These are phyloP conservation scores for Brasenia schreberi DNA, from an alignment of 164 flowering plant species.

Conservation along the genomic window DNA sequence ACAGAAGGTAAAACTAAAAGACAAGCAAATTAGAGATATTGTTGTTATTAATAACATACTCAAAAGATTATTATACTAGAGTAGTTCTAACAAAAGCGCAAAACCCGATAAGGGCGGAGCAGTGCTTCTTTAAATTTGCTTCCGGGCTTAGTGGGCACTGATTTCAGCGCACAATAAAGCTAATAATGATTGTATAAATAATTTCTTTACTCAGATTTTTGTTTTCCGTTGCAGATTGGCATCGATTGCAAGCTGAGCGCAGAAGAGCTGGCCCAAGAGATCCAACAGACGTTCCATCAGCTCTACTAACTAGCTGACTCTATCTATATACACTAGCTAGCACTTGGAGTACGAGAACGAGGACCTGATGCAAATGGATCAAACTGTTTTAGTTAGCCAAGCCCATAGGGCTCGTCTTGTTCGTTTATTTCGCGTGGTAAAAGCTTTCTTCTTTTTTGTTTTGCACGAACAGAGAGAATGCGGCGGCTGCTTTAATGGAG, in stretches of 20 bases:
- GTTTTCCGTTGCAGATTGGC: conserved; percentile 48
- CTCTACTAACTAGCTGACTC: background rate
- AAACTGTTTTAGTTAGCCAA: background rate
- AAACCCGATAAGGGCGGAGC: too few species aligned
- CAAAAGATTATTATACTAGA: too few species aligned
- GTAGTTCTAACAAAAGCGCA: background rate
- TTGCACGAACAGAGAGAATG: background rate
- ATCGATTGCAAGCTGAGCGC: conserved; percentile 92
- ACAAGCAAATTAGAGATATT: too few species aligned
- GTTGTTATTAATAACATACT: too few species aligned
- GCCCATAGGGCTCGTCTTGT: background rate
- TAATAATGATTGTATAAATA: conserved; percentile 4
- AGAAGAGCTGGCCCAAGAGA: conserved; percentile 78
- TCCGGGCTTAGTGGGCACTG: background rate
- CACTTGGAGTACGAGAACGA: background rate
- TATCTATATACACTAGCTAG: background rate
- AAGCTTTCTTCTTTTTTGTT: background rate
- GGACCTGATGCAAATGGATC: too few species aligned
- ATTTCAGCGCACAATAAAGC: background rate
- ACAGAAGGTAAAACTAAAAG: too few species aligned
- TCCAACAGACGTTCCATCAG: conserved; percentile 81
- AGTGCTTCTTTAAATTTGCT: background rate
- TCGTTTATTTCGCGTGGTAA: background rate
- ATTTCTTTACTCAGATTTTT: background rate
- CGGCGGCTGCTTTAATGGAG: background rate